Evolutionary conservation across 192 early-diverging fungal genomes (phyloP).

Genomic region (Lobosporangium transversale): DNA sequence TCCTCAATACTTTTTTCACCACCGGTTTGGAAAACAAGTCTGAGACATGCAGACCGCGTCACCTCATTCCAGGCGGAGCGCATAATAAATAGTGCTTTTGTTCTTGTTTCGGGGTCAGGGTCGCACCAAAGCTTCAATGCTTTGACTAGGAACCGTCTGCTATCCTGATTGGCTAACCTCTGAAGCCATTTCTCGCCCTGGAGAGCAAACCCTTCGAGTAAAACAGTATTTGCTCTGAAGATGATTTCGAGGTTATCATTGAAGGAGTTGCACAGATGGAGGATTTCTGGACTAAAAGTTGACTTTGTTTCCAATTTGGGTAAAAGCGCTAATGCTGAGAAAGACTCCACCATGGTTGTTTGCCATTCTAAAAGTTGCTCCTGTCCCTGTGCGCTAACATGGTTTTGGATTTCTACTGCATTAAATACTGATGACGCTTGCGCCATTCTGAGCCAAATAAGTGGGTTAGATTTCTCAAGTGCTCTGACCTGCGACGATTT

Average conservation of each 20-base stretch:
- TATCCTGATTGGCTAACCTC: background rate
- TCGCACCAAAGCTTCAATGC: slow-evolving; percentile 38
- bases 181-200: slow-evolving; percentile 24
- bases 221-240: slow-evolving; percentile 9
- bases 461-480: slow-evolving; percentile 6
- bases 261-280: slow-evolving; percentile 21
- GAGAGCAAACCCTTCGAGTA: slow-evolving; percentile 9
- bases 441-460: slow-evolving; percentile 16
- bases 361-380: slow-evolving; percentile 24
- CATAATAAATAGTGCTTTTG: slow-evolving; percentile 36
- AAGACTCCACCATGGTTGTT: slow-evolving; percentile 1
- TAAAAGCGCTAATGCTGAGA: slow-evolving; percentile 21
- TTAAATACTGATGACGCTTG: slow-evolving; percentile 13
- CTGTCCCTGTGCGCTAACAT: background rate
- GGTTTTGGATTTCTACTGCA: background rate
- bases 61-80: slow-evolving; percentile 28
- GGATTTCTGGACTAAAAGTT: slow-evolving; percentile 7
- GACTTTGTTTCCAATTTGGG: slow-evolving; percentile 36
- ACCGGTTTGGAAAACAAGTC: slow-evolving; percentile 26
- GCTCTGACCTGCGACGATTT: background rate
- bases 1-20: slow-evolving; percentile 38
- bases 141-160: slow-evolving; percentile 26
- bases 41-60: slow-evolving; percentile 21
- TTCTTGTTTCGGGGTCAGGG: slow-evolving; percentile 26
- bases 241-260: slow-evolving; percentile 28